A percentile compares a stretch with the other conserved stretches of the same genome.
phyloP scores from a whole-genome alignment of 2,329 filamentous ascomycete genomes.

The Ophidiomyces ophidiicola region DNA sequence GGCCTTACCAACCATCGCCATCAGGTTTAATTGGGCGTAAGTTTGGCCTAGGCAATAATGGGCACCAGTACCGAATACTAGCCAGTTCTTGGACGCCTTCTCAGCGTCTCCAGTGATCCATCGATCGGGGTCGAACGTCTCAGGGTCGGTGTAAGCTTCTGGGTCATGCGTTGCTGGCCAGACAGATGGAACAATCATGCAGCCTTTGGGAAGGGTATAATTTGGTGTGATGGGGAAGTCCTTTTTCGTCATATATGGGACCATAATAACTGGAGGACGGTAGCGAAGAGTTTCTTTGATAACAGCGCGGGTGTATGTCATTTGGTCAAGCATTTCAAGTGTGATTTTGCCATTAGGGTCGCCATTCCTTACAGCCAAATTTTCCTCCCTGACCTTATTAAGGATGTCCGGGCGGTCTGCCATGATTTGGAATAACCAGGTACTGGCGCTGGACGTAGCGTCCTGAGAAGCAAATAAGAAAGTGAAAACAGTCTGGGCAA shows the following conservation, averaged over 20 bases:
- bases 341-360: constrained; percentile 57
- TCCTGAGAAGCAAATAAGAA: constrained; percentile 97
- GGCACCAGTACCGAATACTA: constrained; percentile 89
- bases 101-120: constrained; percentile 87
- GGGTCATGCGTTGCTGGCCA: constrained; percentile 86
- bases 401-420: constrained; percentile 89
- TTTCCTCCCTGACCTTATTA: constrained; percentile 83
- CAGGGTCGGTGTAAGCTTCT: constrained; percentile 81
- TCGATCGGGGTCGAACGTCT: constrained; percentile 77
- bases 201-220: constrained; percentile 88
- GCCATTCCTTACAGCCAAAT: constrained; percentile 62
- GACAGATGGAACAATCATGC: constrained; percentile 87
- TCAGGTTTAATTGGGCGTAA: constrained; percentile 81
- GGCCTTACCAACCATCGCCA: constrained; percentile 80
- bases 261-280: constrained; percentile 92
- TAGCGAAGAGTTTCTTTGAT: constrained; percentile 86
- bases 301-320: constrained; percentile 82
- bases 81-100: constrained; percentile 85
- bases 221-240: constrained; percentile 75
- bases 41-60: constrained; percentile 94
- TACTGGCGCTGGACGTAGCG: constrained; percentile 83
- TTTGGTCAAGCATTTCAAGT: constrained; percentile 76
- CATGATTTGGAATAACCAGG: constrained; percentile 90
- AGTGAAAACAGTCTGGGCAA: constrained; percentile 85
- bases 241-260: constrained; percentile 91